Conservation (phyloP, 75 land plant species). For the Pinus tabuliformis region DNA sequence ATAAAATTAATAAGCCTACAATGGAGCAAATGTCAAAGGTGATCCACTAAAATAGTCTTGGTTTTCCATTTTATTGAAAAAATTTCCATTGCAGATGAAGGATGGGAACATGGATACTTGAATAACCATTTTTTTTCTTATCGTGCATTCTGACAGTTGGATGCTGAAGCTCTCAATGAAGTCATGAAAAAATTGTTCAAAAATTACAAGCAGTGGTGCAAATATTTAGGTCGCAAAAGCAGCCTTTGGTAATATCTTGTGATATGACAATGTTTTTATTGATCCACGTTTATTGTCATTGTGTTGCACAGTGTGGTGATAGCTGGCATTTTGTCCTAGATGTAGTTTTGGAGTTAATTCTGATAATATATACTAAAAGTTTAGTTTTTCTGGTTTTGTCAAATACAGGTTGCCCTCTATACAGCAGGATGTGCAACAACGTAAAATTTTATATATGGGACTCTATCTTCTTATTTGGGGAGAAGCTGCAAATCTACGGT, state of each 20-base stretch:
- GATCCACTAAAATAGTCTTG: neutral
- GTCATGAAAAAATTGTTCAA: constrained; percentile 73
- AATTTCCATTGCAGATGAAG: neutral
- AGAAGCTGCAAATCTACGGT: constrained; percentile 53
- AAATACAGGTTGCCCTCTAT: constrained; percentile 51
- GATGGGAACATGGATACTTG: neutral
- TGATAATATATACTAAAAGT: neutral
- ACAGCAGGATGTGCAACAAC: constrained; percentile 55
- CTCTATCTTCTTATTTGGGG: constrained; percentile 56
- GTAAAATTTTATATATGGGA: constrained; percentile 46
- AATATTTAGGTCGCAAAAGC: constrained; percentile 59
- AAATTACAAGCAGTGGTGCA: constrained; percentile 91
- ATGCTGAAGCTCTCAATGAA: constrained; percentile 62
- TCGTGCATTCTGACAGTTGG: constrained; percentile 34
- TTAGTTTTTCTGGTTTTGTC: neutral
- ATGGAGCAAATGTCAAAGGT: constrained; percentile 33
- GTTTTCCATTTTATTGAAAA: too few relatives aligned
- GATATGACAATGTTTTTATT: constrained; percentile 21
- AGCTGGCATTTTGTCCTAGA: neutral
- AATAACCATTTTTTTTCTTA: neutral
- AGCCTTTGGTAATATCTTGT: constrained; percentile 47
- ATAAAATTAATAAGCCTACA: constrained; percentile 29
- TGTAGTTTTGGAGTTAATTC: neutral
- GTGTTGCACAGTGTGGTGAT: neutral
- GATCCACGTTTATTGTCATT: constrained; percentile 13